Conservation (phyloP, 805 yeast species). For the Zygoascus flipseniorum region DNA sequence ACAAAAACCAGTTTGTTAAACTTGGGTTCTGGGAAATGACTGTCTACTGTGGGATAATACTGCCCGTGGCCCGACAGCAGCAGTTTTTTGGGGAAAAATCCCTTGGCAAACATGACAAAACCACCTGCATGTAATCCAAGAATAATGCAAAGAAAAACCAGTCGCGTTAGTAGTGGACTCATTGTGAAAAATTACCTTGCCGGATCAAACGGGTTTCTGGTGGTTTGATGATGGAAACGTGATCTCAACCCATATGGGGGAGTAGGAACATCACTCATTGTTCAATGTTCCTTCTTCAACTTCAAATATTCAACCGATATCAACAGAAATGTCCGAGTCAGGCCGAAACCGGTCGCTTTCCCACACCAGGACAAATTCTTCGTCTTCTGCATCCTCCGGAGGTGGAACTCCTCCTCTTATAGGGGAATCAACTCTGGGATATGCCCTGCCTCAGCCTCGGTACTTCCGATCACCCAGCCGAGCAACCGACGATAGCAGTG, state of each 20-base stretch:
- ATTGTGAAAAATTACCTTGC: neutral
- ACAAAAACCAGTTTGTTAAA: conserved; percentile 59
- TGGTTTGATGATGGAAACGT: neutral
- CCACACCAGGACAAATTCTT: conserved; percentile 19
- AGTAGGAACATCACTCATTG: too few species aligned
- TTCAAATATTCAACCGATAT: neutral
- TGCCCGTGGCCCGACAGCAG: conserved; percentile 53
- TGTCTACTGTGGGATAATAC: conserved; percentile 14
- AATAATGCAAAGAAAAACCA: conserved; percentile 1
- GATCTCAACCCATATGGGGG: neutral
- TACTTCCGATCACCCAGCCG: neutral
- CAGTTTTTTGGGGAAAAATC: conserved; percentile 89
- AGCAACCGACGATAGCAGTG: conserved; percentile 3
- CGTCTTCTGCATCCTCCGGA: conserved; percentile 20
- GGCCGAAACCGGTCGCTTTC: conserved; percentile 11
- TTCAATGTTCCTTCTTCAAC: too few species aligned
- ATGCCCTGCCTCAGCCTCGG: neutral
- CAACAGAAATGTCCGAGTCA: neutral
- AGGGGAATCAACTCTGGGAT: neutral
- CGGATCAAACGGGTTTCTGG: neutral
- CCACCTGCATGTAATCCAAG: conserved; percentile 41
- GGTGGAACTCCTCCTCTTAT: conserved; percentile 11
- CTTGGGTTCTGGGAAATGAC: conserved; percentile 20
- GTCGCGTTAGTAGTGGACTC: neutral
- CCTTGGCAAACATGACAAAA: conserved; percentile 57